phyloP scores from a whole-genome alignment of 352 stramenopile species.

The Phytophthora fragariae region DNA sequence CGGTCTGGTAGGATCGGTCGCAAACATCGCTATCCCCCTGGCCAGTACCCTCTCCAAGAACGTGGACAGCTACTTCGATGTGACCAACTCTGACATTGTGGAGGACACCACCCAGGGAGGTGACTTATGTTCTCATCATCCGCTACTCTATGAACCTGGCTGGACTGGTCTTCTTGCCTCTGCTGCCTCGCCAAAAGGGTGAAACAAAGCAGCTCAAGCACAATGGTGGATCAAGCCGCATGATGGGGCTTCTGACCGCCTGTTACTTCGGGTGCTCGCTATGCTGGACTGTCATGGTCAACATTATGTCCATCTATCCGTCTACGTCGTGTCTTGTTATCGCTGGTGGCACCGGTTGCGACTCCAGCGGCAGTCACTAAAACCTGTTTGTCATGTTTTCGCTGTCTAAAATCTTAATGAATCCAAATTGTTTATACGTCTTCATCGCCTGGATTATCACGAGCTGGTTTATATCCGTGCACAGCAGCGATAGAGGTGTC shows the following conservation, averaged over 20 bases:
- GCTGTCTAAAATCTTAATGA: slow-evolving; percentile 8
- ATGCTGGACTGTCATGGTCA: slow-evolving; percentile 39
- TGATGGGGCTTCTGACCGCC: slow-evolving; percentile 44
- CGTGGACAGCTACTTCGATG: slow-evolving; percentile 47
- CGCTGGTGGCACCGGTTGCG: slow-evolving; percentile 34
- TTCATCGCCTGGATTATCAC: neutral
- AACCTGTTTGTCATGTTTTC: slow-evolving; percentile 1
- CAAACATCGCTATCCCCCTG: slow-evolving; percentile 50
- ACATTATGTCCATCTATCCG: slow-evolving; percentile 42
- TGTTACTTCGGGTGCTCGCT: slow-evolving; percentile 36
- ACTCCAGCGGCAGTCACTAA: slow-evolving; percentile 10
- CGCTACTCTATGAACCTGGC: slow-evolving; percentile 45
- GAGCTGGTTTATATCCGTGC: neutral
- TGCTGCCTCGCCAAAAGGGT: slow-evolving; percentile 56
- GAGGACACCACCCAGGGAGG: slow-evolving; percentile 44
- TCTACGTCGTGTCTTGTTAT: slow-evolving; percentile 34
- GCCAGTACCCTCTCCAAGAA: slow-evolving; percentile 53
- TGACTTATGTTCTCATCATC: slow-evolving; percentile 54
- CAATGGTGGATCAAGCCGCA: slow-evolving; percentile 42
- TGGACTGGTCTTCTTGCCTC: slow-evolving; percentile 38
- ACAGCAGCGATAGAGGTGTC: slow-evolving; percentile 8
- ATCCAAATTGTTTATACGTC: neutral
- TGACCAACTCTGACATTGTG: slow-evolving; percentile 52
- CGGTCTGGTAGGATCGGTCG: slow-evolving; percentile 51
- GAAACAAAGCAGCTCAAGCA: slow-evolving; percentile 52